Conservation (phyloP, 2,329 filamentous ascomycete genomes). For the Fusarium sororula region DNA sequence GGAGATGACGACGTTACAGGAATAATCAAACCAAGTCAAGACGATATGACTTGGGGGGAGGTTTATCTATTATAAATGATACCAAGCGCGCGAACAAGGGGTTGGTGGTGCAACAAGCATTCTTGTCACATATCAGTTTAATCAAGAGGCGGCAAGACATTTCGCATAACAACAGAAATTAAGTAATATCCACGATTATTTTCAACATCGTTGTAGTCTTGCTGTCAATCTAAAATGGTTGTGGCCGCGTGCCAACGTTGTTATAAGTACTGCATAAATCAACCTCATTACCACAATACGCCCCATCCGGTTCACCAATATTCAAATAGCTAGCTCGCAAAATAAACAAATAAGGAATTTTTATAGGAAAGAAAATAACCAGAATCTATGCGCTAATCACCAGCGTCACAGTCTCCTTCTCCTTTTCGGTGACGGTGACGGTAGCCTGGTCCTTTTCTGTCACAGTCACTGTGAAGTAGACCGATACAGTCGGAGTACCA, state of each 20-base stretch:
- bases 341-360: background rate
- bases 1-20: conserved; percentile 13
- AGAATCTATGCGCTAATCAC: conserved; percentile 40
- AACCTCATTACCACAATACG: conserved; percentile 36
- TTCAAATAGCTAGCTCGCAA: background rate
- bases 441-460: conserved; percentile 45
- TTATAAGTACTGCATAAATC: background rate
- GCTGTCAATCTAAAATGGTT: background rate
- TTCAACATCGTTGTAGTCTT: background rate
- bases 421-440: conserved; percentile 48
- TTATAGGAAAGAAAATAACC: background rate
- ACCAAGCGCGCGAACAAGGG: background rate
- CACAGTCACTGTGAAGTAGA: conserved; percentile 50
- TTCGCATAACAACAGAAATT: background rate
- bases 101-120: background rate
- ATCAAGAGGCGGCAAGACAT: background rate
- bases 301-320: background rate
- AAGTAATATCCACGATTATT: background rate
- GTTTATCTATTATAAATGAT: conserved; percentile 13
- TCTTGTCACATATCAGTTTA: background rate
- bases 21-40: conserved; percentile 9
- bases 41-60: conserved; percentile 8
- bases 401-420: conserved; percentile 46
- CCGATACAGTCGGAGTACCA: conserved; percentile 48
- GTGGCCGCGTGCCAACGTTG: background rate